Base-by-base conservation (phyloP, 2,329 filamentous ascomycete species). In the Colletotrichum sp. region DNA sequence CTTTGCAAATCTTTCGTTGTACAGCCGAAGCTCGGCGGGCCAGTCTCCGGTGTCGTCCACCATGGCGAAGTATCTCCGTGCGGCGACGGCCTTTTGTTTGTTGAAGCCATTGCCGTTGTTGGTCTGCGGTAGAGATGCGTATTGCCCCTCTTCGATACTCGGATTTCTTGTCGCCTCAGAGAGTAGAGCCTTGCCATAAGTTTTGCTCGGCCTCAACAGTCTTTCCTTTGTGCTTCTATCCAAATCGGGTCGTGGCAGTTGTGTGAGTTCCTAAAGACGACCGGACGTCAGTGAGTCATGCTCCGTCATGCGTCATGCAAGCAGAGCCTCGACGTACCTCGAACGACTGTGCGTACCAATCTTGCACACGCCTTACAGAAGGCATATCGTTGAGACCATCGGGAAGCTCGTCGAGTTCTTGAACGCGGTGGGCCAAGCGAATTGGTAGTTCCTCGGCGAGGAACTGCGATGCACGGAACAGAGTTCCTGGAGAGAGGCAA, bases 311-410 rank as follows among this genome's bases (percentile, higher is more conserved):
- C 60, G 63, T 62, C 24, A 69, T 71, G 55, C 72, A 28, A 52
- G 59, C 16, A 66, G 55, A 63, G 65, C 9, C 28, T 69, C n/a
- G 60, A 84, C 91, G 81, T 91, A 98, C 96, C 92, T 99, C 97
- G 83, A 99, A 99, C 68, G 97, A 99, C 88, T 99, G 97, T 78
- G 96, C 97, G 85, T 99, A 99, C 97, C 97, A 99, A 83, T 99
- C 96, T 84, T 96, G 94, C 80, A 99, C 97, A 82, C 94, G 95
- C 84, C 94, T 93, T 80, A 99, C 98, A 13, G 97, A 99, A 52
- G 96, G 95, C 97, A 99, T 99, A 80, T 99, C 96, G 84, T 95
- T 98, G 77, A 99, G 91, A 72, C 97, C 97, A 90, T 99, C 97
- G 44, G 97, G 97, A 4, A 99, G 89, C 82, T 95, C 95, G 77